Conservation (phyloP, 768 basidiomycete species). For the Russula olivacea region DNA sequence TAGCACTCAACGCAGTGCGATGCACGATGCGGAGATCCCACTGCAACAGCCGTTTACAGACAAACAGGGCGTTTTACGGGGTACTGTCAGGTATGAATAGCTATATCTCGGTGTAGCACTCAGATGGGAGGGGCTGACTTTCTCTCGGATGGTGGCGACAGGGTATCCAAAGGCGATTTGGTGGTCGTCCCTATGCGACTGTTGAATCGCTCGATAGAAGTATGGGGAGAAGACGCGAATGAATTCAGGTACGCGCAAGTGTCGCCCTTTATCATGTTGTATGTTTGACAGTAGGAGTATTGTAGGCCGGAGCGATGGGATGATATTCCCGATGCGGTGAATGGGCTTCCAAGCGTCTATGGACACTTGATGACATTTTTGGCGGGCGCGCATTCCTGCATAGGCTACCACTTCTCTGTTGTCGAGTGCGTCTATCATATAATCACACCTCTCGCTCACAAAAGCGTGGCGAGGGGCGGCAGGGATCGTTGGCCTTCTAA, state of each 20-base stretch:
- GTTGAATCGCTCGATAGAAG: conserved; percentile 28
- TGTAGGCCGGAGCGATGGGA: conserved; percentile 26
- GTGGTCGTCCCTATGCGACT: conserved; percentile 27
- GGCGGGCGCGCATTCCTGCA: conserved; percentile 30
- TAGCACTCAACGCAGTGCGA: conserved; percentile 27
- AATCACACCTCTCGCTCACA: too few species aligned
- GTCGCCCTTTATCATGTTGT: neutral
- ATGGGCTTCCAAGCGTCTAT: conserved; percentile 17
- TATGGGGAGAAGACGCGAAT: conserved; percentile 34
- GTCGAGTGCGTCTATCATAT: conserved; percentile 23
- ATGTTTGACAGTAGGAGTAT: neutral
- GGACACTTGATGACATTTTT: conserved; percentile 29
- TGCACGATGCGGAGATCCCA: conserved; percentile 30
- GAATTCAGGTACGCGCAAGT: conserved; percentile 26
- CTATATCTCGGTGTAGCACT: too few species aligned
- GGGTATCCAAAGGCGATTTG: conserved; percentile 22
- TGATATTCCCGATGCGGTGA: conserved; percentile 13
- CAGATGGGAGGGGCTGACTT: neutral
- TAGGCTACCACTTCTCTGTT: conserved; percentile 31
- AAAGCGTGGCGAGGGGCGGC: too few species aligned
- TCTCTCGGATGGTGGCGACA: neutral
- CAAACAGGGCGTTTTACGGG: conserved; percentile 15
- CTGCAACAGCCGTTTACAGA: conserved; percentile 27
- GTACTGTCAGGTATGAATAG: conserved; percentile 20
- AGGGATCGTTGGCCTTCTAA: too few species aligned